phyloP scores from a whole-genome alignment of 176 grass and related monocot species.

The Bothriochloa decipiens region DNA sequence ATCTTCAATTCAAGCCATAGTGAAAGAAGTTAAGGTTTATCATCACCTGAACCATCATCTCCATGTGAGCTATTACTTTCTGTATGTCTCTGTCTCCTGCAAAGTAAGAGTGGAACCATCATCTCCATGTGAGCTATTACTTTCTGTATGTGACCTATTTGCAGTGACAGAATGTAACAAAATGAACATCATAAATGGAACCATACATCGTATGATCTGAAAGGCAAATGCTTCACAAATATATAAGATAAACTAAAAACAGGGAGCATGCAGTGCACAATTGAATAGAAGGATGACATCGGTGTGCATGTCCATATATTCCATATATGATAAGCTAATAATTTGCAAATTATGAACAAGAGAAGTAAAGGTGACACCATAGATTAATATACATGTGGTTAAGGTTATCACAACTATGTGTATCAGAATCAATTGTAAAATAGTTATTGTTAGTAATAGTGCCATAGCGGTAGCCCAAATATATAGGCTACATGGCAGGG shows the following conservation, averaged over 20 bases:
- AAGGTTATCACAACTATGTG: background rate
- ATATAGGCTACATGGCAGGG: background rate
- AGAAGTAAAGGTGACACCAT: background rate
- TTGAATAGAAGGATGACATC: background rate
- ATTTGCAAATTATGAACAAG: constrained; percentile 1
- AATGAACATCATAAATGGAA: constrained; percentile 1
- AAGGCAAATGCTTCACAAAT: constrained; percentile 25
- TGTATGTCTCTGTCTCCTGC: constrained; percentile 57
- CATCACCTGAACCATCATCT: constrained; percentile 49
- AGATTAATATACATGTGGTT: background rate
- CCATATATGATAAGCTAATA: background rate
- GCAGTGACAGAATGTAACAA: background rate
- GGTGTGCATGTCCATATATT: background rate
- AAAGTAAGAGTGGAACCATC: constrained; percentile 28
- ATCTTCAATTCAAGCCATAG: constrained; percentile 22
- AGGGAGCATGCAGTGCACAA: background rate
- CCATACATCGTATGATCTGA: background rate
- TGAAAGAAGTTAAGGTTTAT: constrained; percentile 37
- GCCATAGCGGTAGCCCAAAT: constrained; percentile 1
- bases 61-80: constrained; percentile 48
- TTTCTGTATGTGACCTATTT: constrained; percentile 40
- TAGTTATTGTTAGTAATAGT: background rate
- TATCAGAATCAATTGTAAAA: background rate
- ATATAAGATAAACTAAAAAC: background rate
- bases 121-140: constrained; percentile 39